phyloP scores from a whole-genome alignment of 2,329 filamentous ascomycete species.

The Thelonectria rubi region DNA sequence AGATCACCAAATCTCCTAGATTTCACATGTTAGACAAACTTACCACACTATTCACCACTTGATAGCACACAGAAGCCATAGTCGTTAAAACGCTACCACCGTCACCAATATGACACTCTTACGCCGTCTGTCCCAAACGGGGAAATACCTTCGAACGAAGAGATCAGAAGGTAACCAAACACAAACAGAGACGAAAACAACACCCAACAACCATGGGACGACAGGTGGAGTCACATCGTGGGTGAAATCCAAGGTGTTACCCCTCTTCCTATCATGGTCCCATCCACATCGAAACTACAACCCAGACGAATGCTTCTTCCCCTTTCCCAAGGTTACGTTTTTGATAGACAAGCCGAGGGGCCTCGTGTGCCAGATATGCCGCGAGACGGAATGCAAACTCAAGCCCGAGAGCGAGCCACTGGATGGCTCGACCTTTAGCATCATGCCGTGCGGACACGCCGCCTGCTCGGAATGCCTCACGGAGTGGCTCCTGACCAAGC shows the following conservation, averaged over 20 bases:
- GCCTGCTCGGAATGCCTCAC: slow-evolving; percentile 44
- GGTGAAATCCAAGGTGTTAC: slow-evolving; percentile 23
- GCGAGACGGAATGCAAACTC: slow-evolving; percentile 31
- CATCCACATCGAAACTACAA: slow-evolving; percentile 33
- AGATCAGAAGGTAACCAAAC: background rate
- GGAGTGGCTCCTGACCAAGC: slow-evolving; percentile 38
- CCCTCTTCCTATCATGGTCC: slow-evolving; percentile 29
- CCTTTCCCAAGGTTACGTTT: slow-evolving; percentile 43
- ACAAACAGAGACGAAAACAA: background rate
- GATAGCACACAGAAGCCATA: background rate
- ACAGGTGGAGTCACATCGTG: slow-evolving; percentile 5
- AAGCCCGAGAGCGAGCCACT: slow-evolving; percentile 23
- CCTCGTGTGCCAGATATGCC: slow-evolving; percentile 43
- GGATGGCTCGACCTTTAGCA: slow-evolving; percentile 36
- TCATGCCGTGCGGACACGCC: slow-evolving; percentile 50
- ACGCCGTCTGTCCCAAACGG: background rate
- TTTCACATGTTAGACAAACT: background rate
- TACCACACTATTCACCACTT: background rate
- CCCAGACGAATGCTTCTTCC: slow-evolving; percentile 36
- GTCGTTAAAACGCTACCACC: background rate
- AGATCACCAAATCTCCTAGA: background rate
- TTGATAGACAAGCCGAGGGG: slow-evolving; percentile 37
- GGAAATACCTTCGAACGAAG: background rate
- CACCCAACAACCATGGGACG: background rate
- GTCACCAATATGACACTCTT: background rate